Evolutionary conservation across 2,329 filamentous ascomycete genomes (phyloP).

Genomic region (Beauveria sp.): DNA sequence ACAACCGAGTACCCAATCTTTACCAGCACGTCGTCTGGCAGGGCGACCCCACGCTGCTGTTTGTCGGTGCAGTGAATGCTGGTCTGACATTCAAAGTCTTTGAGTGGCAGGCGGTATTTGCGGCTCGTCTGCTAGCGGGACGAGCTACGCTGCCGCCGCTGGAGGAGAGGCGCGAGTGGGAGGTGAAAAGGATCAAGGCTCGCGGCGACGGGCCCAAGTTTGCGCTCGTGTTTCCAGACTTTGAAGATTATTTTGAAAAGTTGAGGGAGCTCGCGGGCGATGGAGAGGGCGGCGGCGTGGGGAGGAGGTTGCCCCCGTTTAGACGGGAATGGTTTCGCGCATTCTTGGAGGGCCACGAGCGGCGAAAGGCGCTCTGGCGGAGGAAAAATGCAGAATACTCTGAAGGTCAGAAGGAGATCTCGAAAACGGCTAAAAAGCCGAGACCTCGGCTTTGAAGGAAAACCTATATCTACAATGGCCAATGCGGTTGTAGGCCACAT

Average conservation of each 20-base stretch:
- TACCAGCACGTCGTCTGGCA: conserved; percentile 52
- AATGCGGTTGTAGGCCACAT: no score
- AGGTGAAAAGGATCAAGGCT: conserved; percentile 42
- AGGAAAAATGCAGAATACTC: neutral
- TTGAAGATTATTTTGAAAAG: conserved; percentile 57
- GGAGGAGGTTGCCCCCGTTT: conserved; percentile 38
- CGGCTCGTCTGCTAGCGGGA: conserved; percentile 50
- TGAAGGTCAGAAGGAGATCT: neutral
- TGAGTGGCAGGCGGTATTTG: conserved; percentile 60
- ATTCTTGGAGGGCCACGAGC: conserved; percentile 48
- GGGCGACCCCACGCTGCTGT: conserved; percentile 46
- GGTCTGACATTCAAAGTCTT: conserved; percentile 62
- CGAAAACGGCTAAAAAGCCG: neutral
- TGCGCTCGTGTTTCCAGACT: conserved; percentile 50
- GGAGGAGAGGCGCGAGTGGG: conserved; percentile 48
- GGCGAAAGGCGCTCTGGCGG: conserved; percentile 32
- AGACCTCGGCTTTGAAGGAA: neutral
- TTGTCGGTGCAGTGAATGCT: conserved; percentile 49
- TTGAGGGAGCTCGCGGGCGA: conserved; percentile 43
- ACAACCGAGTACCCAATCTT: conserved; percentile 47
- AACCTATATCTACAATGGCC: neutral
- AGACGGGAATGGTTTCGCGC: conserved; percentile 37
- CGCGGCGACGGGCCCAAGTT: conserved; percentile 52
- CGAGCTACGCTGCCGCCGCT: conserved; percentile 41
- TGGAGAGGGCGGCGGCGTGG: conserved; percentile 28